A percentile compares a stretch with the other conserved stretches of the same genome.
These are phyloP conservation scores for Patellifolia procumbens DNA, from an alignment of 179 eudicot genomes.

Conservation along the genomic window DNA sequence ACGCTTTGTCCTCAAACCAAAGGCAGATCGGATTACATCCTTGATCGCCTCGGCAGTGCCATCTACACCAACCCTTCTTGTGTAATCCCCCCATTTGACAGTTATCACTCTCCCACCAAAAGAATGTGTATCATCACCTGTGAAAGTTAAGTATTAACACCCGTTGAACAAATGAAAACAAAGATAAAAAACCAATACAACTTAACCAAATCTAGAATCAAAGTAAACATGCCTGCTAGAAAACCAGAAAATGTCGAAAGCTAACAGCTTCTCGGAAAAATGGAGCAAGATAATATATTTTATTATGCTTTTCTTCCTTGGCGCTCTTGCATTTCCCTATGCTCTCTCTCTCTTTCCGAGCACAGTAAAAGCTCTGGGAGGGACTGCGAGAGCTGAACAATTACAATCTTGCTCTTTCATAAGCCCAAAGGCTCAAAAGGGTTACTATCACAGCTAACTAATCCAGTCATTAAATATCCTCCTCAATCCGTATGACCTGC, in stretches of 20 bases:
- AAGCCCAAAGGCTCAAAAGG: background rate
- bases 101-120: slow-evolving; percentile 78
- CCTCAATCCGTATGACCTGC: background rate
- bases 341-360: background rate
- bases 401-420: background rate
- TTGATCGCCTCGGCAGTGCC: slow-evolving; percentile 82
- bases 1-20: slow-evolving; percentile 73
- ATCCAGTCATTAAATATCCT: background rate
- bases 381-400: background rate
- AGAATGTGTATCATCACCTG: slow-evolving; percentile 60
- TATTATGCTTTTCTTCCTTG: background rate
- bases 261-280: background rate
- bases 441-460: background rate
- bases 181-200: too few species aligned
- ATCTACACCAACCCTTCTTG: slow-evolving; percentile 75
- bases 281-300: background rate
- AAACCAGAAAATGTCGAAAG: background rate
- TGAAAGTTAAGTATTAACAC: background rate
- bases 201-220: background rate
- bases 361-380: background rate
- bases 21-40: slow-evolving; percentile 79
- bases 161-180: background rate
- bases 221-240: slow-evolving; percentile 4
- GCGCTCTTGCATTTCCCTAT: background rate
- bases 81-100: slow-evolving; percentile 73